phyloP scores from a whole-genome alignment of 164 flowering plant species.

The Aristolochia contorta region DNA sequence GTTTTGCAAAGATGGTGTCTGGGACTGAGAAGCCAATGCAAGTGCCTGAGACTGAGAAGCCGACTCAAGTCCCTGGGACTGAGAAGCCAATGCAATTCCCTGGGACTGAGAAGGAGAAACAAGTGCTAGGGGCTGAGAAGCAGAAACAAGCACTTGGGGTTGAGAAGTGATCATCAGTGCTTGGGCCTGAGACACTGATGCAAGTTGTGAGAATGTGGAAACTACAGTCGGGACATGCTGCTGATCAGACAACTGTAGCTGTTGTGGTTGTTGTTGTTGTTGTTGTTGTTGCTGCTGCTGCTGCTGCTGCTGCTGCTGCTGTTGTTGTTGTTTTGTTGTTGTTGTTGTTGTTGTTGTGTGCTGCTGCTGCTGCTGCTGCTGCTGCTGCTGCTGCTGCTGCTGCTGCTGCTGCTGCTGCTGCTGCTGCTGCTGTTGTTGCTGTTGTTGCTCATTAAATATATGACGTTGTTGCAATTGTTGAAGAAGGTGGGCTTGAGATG shows the following conservation, averaged over 20 bases:
- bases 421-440: slow-evolving; percentile 1
- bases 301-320: slow-evolving; percentile 28
- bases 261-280: slow-evolving; percentile 25
- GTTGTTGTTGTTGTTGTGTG: slow-evolving; percentile 31
- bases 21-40: slow-evolving; percentile 31
- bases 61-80: slow-evolving; percentile 26
- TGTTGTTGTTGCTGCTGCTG: slow-evolving; percentile 21
- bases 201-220: slow-evolving; percentile 41
- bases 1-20: slow-evolving; percentile 37
- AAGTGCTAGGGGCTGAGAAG: no score
- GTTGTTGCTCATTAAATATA: slow-evolving; percentile 20
- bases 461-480: slow-evolving; percentile 25
- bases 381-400: slow-evolving; percentile 7
- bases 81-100: slow-evolving; percentile 12
- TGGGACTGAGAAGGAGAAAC: no score
- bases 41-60: slow-evolving; percentile 37
- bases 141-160: no score
- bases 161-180: no score
- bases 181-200: slow-evolving; percentile 11
- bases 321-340: slow-evolving; percentile 17
- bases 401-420: slow-evolving; percentile 9
- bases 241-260: slow-evolving; percentile 31
- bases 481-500: slow-evolving; percentile 27
- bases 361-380: no score
- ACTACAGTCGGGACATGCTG: slow-evolving; percentile 35